Percentiles rank a stretch among this genome's conserved stretches.
Conservation (phyloP, 2,329 filamentous ascomycete species). For the Xylariales sp. region DNA sequence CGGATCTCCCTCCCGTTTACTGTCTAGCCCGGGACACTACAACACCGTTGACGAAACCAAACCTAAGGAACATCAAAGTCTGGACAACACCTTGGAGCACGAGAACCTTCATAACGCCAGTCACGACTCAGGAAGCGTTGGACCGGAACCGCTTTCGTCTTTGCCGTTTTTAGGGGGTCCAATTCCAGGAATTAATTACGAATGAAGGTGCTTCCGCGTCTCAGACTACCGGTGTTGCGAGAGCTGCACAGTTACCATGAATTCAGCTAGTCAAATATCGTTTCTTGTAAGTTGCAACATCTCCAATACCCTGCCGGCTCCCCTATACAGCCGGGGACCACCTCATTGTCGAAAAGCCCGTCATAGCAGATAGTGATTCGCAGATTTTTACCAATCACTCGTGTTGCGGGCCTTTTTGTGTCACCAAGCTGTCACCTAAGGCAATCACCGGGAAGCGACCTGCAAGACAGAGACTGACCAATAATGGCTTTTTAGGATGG, state of each 20-base stretch:
- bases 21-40: background rate
- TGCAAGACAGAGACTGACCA: constrained; percentile 14
- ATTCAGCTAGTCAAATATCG: constrained; percentile 26
- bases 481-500: constrained; percentile 59
- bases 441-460: no score
- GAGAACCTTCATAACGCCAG: no score
- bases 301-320: background rate
- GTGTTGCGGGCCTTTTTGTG: no score
- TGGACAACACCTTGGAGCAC: no score
- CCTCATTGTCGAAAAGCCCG: background rate
- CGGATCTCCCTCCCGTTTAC: background rate
- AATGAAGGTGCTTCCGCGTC: background rate
- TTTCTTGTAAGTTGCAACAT: constrained; percentile 27
- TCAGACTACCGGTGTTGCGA: constrained; percentile 11
- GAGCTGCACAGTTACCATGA: constrained; percentile 20
- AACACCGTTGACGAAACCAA: no score
- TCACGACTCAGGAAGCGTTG: no score
- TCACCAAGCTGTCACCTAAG: no score
- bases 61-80: no score
- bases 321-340: background rate
- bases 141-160: constrained; percentile 11
- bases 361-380: background rate
- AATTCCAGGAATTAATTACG: constrained; percentile 17
- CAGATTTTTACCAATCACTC: background rate
- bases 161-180: constrained; percentile 21